phyloP scores from a whole-genome alignment of 176 grass and related monocot species.

The Eragrostis curvula region DNA sequence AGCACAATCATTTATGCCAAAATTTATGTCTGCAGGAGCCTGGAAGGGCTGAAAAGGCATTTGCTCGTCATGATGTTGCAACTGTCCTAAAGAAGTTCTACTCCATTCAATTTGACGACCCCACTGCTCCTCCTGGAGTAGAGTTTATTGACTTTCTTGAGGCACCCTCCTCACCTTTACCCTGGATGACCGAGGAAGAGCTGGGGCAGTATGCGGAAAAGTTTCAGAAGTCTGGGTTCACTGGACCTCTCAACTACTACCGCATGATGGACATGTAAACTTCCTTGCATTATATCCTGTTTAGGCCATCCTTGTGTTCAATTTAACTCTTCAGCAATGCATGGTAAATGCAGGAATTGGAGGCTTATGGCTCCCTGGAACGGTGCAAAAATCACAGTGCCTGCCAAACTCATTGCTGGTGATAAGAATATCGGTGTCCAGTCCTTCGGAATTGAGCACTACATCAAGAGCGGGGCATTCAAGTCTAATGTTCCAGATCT shows the following conservation, averaged over 20 bases:
- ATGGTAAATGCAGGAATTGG: constrained; percentile 52
- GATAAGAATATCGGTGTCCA: constrained; percentile 48
- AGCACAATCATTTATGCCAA: neutral
- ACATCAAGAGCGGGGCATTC: constrained; percentile 47
- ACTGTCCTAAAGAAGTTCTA: constrained; percentile 70
- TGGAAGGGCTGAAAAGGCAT: constrained; percentile 64
- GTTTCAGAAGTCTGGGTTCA: constrained; percentile 75
- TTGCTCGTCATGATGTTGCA: constrained; percentile 46
- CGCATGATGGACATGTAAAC: constrained; percentile 58
- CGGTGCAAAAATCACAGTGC: constrained; percentile 51
- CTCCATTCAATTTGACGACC: constrained; percentile 40
- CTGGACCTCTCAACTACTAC: constrained; percentile 75
- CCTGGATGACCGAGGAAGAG: constrained; percentile 67
- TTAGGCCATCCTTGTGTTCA: neutral
- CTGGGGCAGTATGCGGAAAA: constrained; percentile 51
- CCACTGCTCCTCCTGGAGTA: constrained; percentile 61
- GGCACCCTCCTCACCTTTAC: constrained; percentile 38
- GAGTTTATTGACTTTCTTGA: constrained; percentile 73
- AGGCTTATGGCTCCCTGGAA: constrained; percentile 60
- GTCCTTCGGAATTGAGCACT: constrained; percentile 36
- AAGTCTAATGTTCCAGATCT: constrained; percentile 53
- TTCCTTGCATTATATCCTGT: neutral
- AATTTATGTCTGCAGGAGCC: constrained; percentile 46
- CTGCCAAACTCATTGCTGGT: constrained; percentile 51
- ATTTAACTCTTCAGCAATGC: constrained; percentile 14